A percentile compares a stretch with the other conserved stretches of the same genome.
Evolutionary conservation across 441 rosid species (phyloP).

Genomic region (Cnidoscolus chayamansa): DNA sequence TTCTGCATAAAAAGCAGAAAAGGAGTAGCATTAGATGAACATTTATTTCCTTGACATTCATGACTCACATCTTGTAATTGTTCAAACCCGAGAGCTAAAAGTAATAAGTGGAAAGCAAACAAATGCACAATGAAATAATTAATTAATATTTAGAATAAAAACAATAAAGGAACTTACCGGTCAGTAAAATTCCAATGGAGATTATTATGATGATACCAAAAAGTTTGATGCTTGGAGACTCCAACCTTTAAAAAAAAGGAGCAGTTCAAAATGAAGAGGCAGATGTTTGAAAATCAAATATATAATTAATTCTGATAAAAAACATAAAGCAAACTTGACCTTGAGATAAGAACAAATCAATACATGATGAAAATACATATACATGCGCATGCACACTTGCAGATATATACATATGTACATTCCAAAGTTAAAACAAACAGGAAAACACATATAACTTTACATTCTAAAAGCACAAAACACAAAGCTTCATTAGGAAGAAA

Average conservation of each 20-base stretch:
- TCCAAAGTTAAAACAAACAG: too few relatives aligned
- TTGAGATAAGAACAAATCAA: neutral
- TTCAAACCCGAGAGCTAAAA: neutral
- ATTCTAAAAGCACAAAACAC: too few relatives aligned
- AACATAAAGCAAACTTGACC: neutral
- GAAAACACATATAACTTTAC: too few relatives aligned
- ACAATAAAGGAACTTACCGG: slow-evolving; percentile 49
- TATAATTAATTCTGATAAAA: neutral
- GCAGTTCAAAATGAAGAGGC: slow-evolving; percentile 14
- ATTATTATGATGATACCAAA: slow-evolving; percentile 76
- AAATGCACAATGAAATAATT: neutral
- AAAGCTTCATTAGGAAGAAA: too few relatives aligned
- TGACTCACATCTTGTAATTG: neutral
- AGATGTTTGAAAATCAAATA: slow-evolving; percentile 22
- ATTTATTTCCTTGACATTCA: slow-evolving; percentile 6
- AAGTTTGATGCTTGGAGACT: slow-evolving; percentile 91
- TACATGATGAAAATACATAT: too few relatives aligned
- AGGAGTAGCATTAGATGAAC: neutral
- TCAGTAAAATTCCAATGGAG: slow-evolving; percentile 75
- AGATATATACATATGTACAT: too few relatives aligned
- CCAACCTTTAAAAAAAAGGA: slow-evolving; percentile 54
- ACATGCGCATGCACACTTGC: too few relatives aligned
- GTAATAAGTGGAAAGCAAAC: neutral
- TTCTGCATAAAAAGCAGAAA: neutral
- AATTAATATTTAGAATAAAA: neutral